These are phyloP conservation scores for Fomitopsis betulina DNA, from an alignment of 1,284 basidiomycete species.

Conservation along the genomic window DNA sequence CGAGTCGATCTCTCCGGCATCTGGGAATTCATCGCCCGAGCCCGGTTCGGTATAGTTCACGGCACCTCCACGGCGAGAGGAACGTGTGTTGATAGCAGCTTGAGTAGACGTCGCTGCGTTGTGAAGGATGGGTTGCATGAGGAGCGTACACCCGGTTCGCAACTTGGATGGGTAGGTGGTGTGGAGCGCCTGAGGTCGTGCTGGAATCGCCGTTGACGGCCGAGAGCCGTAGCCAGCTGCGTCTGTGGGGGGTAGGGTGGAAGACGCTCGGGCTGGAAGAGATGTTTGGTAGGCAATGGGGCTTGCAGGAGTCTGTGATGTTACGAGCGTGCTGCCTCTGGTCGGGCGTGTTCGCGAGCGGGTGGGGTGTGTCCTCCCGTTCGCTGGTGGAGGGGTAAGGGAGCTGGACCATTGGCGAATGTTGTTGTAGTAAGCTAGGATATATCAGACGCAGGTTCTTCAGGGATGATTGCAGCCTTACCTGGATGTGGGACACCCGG, in stretches of 20 bases:
- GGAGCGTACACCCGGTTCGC: conserved; percentile 84
- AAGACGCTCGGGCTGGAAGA: conserved; percentile 16
- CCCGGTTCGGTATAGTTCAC: conserved; percentile 89
- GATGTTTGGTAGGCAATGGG: conserved; percentile 18
- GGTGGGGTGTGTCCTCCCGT: conserved; percentile 25
- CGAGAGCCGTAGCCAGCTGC: conserved; percentile 34
- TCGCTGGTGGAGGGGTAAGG: conserved; percentile 44
- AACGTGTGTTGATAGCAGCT: conserved; percentile 34
- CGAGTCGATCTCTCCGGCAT: conserved; percentile 72
- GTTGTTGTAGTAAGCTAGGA: conserved; percentile 57
- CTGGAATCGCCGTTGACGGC: conserved; percentile 43
- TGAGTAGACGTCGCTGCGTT: conserved; percentile 28
- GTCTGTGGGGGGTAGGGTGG: conserved; percentile 7
- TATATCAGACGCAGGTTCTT: background rate
- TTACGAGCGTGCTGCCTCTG: conserved; percentile 31
- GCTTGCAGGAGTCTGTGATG: conserved; percentile 23
- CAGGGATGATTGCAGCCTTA: conserved; percentile 4
- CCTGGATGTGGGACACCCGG: conserved; percentile 8
- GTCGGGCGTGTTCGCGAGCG: conserved; percentile 32
- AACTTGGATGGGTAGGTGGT: conserved; percentile 90
- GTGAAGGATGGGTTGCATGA: conserved; percentile 85
- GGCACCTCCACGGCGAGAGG: conserved; percentile 55
- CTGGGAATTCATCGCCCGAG: conserved; percentile 76
- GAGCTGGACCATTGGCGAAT: conserved; percentile 57
- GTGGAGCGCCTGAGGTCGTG: conserved; percentile 67